phyloP scores from a whole-genome alignment of 2,329 filamentous ascomycete species.

The Chrysoporthe puriensis region DNA sequence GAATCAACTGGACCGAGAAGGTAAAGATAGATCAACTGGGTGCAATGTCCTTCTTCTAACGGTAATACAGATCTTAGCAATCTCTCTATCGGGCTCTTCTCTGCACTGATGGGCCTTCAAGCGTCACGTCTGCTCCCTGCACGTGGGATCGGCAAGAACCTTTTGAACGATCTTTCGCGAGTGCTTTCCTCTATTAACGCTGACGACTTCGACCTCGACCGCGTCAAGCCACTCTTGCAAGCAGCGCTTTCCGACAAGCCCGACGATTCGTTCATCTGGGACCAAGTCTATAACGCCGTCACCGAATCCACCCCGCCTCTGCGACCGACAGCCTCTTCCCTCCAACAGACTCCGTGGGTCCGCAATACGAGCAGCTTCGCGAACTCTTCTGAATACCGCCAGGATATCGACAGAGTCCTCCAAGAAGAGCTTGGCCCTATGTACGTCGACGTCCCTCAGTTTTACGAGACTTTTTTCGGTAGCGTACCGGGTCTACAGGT shows the following conservation, averaged over 20 bases:
- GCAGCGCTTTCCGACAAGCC: neutral
- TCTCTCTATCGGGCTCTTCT: neutral
- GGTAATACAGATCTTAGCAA: neutral
- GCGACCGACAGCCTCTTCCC: slow-evolving; percentile 23
- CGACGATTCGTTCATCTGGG: neutral
- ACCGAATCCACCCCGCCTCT: neutral
- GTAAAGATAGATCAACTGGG: no score
- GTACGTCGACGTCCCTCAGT: slow-evolving; percentile 38
- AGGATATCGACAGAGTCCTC: slow-evolving; percentile 39
- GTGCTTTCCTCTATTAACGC: slow-evolving; percentile 25
- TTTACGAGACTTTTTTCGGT: neutral
- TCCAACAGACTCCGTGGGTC: slow-evolving; percentile 38
- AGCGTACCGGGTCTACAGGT: no score
- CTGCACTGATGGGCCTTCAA: neutral
- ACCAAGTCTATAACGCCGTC: neutral
- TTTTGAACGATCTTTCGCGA: slow-evolving; percentile 41
- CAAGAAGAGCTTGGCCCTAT: slow-evolving; percentile 41
- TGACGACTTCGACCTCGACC: slow-evolving; percentile 35
- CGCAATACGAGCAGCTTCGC: slow-evolving; percentile 39
- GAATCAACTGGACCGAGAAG: neutral
- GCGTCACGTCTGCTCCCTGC: slow-evolving; percentile 27
- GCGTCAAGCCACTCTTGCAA: slow-evolving; percentile 29
- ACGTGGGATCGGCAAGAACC: slow-evolving; percentile 39
- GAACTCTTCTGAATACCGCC: slow-evolving; percentile 42
- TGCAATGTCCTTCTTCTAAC: neutral